Evolutionary conservation across 805 yeast genomes (phyloP).

Genomic region (Barnettozyma botsteinii): DNA sequence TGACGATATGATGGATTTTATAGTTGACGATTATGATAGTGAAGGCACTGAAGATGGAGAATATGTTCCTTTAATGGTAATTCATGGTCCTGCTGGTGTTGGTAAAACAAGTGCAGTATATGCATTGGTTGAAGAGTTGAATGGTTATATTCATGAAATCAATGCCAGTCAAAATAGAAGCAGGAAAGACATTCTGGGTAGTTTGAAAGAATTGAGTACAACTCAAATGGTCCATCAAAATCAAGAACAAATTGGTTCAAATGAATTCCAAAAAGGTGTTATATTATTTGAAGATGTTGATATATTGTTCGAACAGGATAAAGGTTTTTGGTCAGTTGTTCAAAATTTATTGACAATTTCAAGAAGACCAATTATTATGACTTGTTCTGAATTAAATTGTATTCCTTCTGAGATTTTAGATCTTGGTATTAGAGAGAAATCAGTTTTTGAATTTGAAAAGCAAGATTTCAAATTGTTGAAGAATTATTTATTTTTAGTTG

Average conservation of each 20-base stretch:
- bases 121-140: slow-evolving; percentile 54
- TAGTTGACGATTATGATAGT: slow-evolving; percentile 25
- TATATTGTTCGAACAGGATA: slow-evolving; percentile 66
- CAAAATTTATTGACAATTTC: slow-evolving; percentile 54
- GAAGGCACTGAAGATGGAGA: slow-evolving; percentile 23
- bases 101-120: slow-evolving; percentile 77
- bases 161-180: slow-evolving; percentile 71
- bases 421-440: slow-evolving; percentile 36
- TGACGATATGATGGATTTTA: slow-evolving; percentile 25
- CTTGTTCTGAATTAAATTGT: slow-evolving; percentile 45
- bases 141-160: slow-evolving; percentile 76
- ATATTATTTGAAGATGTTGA: slow-evolving; percentile 86
- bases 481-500: slow-evolving; percentile 38
- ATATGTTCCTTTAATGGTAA: slow-evolving; percentile 57
- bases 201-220: slow-evolving; percentile 73
- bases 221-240: slow-evolving; percentile 65
- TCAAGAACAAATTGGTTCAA: slow-evolving; percentile 13
- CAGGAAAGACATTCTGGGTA: slow-evolving; percentile 59
- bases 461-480: slow-evolving; percentile 16
- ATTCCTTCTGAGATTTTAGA: slow-evolving; percentile 47
- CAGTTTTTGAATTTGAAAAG: slow-evolving; percentile 31
- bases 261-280: slow-evolving; percentile 50
- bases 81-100: slow-evolving; percentile 66
- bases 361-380: slow-evolving; percentile 64
- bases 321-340: slow-evolving; percentile 72